Base-by-base conservation (phyloP, 257 asterid species). In the Jaltomata sinuosa region DNA sequence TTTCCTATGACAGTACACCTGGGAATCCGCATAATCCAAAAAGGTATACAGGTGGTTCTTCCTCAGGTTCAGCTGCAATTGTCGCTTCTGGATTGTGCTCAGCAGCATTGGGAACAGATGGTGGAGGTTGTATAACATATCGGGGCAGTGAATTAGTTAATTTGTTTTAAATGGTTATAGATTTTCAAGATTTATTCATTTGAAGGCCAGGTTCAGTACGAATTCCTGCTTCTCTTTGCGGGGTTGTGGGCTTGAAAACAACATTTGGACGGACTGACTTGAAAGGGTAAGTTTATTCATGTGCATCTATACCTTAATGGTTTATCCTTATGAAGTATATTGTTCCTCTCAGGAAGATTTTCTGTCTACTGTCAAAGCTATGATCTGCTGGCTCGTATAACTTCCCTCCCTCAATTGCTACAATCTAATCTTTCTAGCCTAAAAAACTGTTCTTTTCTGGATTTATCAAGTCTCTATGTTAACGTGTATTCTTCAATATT, bases 31-130 rank as follows among this genome's bases (percentile, higher is more conserved):
- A 97, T 92, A 97, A 88, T 87, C 98, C 95, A 77, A 92, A 93
- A 86, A 91, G 98, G 88, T 97, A 95, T 89, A 95, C 99, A 3
- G 99, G 99, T 67, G 99, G 99, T 65, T 97, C 99, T 85, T 97
- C 98, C 84, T 97, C 99, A 53, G 99, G 99, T 42, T 96, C 99
- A 2, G 97, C 98, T 14, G 99, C 99, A 85, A 91, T 97, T 87
- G 98, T 97, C 82, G 94, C 99, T 84, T 89, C 98, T 89, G 99
- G 99, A 86, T 87, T 97, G 71, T 95, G 98, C 89, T 90, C 97
- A 72, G 99, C 99, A 77, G 98, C 99, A 85, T 88, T 97, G 53
- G 99, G 99, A 88, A 94, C 98, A 82, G 99, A 97, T 89, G 99
- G 97, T 49, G 99, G 99, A 97, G 99, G 99, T 96, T 91, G 92